phyloP scores from a whole-genome alignment of 2,329 filamentous ascomycete species.

The Scytalidium sp. region DNA sequence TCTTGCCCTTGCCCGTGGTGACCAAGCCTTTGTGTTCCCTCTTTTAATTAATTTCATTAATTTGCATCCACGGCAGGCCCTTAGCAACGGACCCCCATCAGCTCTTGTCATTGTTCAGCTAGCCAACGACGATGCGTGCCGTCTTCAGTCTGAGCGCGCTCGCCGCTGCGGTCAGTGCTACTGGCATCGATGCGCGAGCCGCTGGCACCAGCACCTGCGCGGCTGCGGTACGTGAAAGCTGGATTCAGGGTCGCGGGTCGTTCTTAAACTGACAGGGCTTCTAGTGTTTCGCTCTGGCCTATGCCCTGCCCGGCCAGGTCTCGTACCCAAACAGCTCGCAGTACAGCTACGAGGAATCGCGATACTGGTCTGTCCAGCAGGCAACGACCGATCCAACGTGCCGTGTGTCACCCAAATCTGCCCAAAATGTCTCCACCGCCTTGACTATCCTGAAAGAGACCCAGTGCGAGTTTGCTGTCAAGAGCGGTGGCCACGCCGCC shows the following conservation, averaged over 20 bases:
- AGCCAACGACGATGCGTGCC: not conserved
- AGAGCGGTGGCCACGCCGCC: constrained; percentile 20
- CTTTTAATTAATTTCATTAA: too few relatives aligned
- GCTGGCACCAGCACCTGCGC: not conserved
- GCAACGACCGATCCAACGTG: constrained; percentile 13
- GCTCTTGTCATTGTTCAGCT: too few relatives aligned
- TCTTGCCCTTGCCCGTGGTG: too few relatives aligned
- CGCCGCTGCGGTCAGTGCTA: not conserved
- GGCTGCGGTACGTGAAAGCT: not conserved
- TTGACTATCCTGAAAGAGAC: constrained; percentile 11
- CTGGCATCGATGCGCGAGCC: not conserved
- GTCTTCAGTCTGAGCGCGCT: not conserved
- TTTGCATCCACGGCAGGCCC: too few relatives aligned
- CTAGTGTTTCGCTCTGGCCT: constrained; percentile 14
- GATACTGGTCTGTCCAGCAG: constrained; percentile 16
- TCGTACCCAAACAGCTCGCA: constrained; percentile 11
- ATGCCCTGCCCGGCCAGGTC: constrained; percentile 10
- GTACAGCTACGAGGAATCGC: constrained; percentile 13
- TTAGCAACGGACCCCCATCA: too few relatives aligned
- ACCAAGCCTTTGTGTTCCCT: too few relatives aligned
- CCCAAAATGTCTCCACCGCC: constrained; percentile 15
- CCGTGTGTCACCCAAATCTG: constrained; percentile 13
- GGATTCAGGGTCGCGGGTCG: not conserved
- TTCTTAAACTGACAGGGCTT: not conserved
- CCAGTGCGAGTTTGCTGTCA: constrained; percentile 19